Evolutionary conservation across 257 asterid species (phyloP).

Genomic region (Jaltomata sinuosa): DNA sequence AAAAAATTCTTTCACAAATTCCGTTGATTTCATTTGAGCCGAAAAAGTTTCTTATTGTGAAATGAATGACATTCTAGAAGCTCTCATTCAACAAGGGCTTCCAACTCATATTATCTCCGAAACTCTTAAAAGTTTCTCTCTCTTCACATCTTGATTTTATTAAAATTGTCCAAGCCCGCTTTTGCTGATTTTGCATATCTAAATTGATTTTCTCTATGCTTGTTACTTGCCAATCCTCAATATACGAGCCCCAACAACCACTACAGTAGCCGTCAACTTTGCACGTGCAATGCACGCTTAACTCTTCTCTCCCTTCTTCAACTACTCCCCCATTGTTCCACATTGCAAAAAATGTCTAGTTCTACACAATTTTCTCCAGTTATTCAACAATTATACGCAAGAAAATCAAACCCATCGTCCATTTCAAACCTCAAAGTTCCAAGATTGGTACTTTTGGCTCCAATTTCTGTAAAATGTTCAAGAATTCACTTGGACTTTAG

Average conservation of each 20-base stretch:
- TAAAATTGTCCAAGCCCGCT: too few relatives aligned
- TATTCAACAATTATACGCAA: neutral
- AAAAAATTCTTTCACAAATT: too few relatives aligned
- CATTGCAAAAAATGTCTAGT: neutral
- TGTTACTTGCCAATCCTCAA: too few relatives aligned
- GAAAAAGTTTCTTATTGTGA: too few relatives aligned
- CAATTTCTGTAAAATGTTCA: neutral
- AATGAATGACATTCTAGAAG: too few relatives aligned
- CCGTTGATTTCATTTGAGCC: too few relatives aligned
- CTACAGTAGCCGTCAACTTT: neutral
- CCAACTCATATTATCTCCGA: too few relatives aligned
- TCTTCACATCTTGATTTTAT: too few relatives aligned
- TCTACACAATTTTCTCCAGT: neutral
- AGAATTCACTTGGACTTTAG: neutral
- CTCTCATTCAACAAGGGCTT: too few relatives aligned
- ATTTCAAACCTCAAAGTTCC: neutral
- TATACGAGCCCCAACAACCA: neutral
- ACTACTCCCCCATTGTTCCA: neutral
- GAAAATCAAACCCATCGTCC: neutral
- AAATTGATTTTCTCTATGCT: too few relatives aligned
- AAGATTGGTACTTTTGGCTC: neutral
- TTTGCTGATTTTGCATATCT: too few relatives aligned
- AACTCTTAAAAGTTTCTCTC: too few relatives aligned
- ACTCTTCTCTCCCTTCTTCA: neutral
- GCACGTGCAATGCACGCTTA: neutral